These are phyloP conservation scores for Fragaria ananassa DNA, from an alignment of 306 rosid genomes.

Conservation along the genomic window DNA sequence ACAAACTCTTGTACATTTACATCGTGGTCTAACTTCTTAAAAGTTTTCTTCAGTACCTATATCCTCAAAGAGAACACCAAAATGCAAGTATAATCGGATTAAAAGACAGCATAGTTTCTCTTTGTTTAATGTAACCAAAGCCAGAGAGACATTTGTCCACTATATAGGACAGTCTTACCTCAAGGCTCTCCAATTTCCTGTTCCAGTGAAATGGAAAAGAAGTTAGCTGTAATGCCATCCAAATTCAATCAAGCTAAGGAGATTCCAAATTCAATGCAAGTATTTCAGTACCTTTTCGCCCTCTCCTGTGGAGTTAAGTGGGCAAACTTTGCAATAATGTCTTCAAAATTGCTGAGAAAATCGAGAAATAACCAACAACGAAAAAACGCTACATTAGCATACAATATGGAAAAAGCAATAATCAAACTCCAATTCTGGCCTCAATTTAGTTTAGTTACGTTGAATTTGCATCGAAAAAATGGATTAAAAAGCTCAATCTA, in stretches of 20 bases:
- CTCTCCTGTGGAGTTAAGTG: slow-evolving; percentile 79
- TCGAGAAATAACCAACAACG: not conserved
- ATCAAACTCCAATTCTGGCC: not conserved
- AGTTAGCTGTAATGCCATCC: slow-evolving; percentile 23
- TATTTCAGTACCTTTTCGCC: slow-evolving; percentile 56
- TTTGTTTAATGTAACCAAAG: slow-evolving; percentile 1
- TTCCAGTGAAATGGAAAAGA: slow-evolving; percentile 30
- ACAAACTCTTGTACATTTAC: slow-evolving; percentile 65
- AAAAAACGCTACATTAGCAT: slow-evolving; percentile 1
- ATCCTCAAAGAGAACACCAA: slow-evolving; percentile 30
- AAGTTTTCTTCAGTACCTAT: slow-evolving; percentile 75
- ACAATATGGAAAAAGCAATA: not conserved
- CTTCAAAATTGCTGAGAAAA: slow-evolving; percentile 52
- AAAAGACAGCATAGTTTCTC: not conserved
- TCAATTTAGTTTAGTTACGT: not conserved
- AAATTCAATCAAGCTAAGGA: slow-evolving; percentile 19
- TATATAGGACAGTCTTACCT: slow-evolving; percentile 45
- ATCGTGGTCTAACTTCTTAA: slow-evolving; percentile 77
- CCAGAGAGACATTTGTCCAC: slow-evolving; percentile 9
- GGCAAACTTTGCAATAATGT: slow-evolving; percentile 59
- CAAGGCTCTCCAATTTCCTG: slow-evolving; percentile 88
- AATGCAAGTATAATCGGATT: slow-evolving; percentile 11
- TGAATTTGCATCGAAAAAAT: not conserved
- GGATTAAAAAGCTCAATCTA: not conserved
- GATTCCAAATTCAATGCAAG: not conserved